These are phyloP conservation scores for Brassica balearica DNA, from an alignment of 441 rosid species.

Conservation along the genomic window DNA sequence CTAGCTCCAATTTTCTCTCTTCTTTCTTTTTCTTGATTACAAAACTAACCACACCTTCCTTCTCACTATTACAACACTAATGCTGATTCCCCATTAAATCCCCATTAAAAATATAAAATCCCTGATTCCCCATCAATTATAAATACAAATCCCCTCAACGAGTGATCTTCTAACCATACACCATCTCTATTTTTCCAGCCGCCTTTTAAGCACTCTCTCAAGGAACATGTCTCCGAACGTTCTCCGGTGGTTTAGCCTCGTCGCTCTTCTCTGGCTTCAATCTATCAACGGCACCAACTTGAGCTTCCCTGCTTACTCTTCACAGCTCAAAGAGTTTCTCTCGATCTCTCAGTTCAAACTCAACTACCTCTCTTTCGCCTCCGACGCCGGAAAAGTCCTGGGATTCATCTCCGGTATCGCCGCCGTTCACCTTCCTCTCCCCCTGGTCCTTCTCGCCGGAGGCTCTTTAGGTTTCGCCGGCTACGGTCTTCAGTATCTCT, in stretches of 20 bases:
- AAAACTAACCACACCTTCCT: not conserved
- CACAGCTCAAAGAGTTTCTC: conserved; percentile 74
- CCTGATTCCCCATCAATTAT: not conserved
- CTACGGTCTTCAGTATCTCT: conserved; percentile 80
- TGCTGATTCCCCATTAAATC: not conserved
- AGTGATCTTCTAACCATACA: not conserved
- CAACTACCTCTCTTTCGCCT: conserved; percentile 86
- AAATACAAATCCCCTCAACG: not conserved
- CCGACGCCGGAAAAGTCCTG: conserved; percentile 85
- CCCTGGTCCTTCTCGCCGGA: conserved; percentile 76
- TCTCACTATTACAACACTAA: not conserved
- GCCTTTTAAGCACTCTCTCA: conserved; percentile 17
- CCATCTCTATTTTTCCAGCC: not conserved
- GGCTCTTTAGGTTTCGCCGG: conserved; percentile 67
- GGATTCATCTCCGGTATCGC: conserved; percentile 88
- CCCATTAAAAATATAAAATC: not conserved
- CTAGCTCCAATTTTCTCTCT: not conserved
- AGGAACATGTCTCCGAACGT: conserved; percentile 45
- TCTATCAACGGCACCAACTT: conserved; percentile 78
- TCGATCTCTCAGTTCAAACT: conserved; percentile 79
- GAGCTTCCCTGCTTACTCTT: conserved; percentile 86
- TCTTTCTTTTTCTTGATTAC: not conserved
- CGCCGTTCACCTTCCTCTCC: conserved; percentile 69
- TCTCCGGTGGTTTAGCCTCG: conserved; percentile 79
- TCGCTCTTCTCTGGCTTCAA: conserved; percentile 81